Conservation (phyloP, 176 grass and related monocot species). For the Lolium rigidum region DNA sequence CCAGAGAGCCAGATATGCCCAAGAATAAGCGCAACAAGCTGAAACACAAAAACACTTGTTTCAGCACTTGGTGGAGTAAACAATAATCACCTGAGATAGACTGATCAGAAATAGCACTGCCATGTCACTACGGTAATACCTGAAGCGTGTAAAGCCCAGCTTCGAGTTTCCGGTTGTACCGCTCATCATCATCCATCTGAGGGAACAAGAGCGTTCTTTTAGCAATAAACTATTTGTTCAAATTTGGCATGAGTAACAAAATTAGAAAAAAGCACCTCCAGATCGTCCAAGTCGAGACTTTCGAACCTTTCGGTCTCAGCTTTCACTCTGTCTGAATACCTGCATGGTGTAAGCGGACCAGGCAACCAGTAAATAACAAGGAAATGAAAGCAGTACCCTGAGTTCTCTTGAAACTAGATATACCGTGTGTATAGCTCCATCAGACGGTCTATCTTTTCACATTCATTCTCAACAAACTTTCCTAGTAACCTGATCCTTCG, state of each 20-base stretch:
- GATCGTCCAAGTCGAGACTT: constrained; percentile 81
- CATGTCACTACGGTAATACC: constrained; percentile 51
- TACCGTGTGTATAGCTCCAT: constrained; percentile 94
- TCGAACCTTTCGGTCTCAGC: constrained; percentile 76
- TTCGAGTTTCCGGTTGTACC: constrained; percentile 90
- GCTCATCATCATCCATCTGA: constrained; percentile 93
- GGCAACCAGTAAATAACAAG: constrained; percentile 22
- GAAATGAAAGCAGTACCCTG: neutral
- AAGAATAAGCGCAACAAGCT: constrained; percentile 92
- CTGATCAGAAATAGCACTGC: constrained; percentile 7
- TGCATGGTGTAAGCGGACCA: constrained; percentile 40
- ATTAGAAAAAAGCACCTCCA: constrained; percentile 66
- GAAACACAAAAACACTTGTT: constrained; percentile 42
- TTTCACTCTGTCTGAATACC: constrained; percentile 97
- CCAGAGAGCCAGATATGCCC: constrained; percentile 94
- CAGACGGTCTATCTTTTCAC: constrained; percentile 92
- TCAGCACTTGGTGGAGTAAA: constrained; percentile 29
- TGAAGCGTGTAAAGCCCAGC: constrained; percentile 92
- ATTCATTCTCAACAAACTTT: constrained; percentile 99
- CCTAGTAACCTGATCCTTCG: constrained; percentile 85
- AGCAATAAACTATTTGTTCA: constrained; percentile 32
- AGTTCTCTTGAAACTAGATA: constrained; percentile 28
- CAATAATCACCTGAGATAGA: constrained; percentile 22
- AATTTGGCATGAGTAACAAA: constrained; percentile 20
- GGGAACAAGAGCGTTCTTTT: constrained; percentile 2